A percentile compares a stretch with the other conserved stretches of the same genome.
phyloP scores from a whole-genome alignment of 176 grass and related monocot genomes.

The Oryza coarctata region DNA sequence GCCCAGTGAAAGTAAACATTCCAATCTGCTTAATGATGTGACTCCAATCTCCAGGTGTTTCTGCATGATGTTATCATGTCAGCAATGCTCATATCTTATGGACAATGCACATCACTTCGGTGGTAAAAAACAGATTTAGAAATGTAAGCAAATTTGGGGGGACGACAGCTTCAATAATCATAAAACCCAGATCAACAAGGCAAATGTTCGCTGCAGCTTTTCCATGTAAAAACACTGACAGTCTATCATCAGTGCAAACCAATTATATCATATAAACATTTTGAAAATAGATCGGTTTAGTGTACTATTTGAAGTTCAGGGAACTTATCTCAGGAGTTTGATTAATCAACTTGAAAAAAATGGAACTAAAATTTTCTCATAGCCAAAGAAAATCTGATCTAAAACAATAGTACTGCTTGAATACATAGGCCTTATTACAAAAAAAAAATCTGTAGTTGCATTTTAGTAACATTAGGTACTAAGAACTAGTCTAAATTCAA shows the following conservation, averaged over 20 bases:
- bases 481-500: neutral
- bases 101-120: neutral
- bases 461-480: too few relatives aligned
- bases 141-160: neutral
- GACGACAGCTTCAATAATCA: neutral
- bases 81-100: neutral
- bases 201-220: neutral
- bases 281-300: neutral
- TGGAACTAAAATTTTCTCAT: neutral
- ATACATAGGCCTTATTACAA: neutral
- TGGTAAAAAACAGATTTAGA: neutral
- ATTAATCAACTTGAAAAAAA: neutral
- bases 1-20: conserved; percentile 99
- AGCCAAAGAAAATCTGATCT: conserved; percentile 1
- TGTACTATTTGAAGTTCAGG: neutral
- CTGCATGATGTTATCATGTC: conserved; percentile 46
- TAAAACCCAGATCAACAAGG: neutral
- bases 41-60: conserved; percentile 92
- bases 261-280: neutral
- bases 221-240: neutral
- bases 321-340: neutral
- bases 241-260: neutral
- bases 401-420: neutral
- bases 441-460: too few relatives aligned
- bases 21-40: conserved; percentile 99